phyloP scores from a whole-genome alignment of 352 stramenopile species.

The Phytophthora hybrid region DNA sequence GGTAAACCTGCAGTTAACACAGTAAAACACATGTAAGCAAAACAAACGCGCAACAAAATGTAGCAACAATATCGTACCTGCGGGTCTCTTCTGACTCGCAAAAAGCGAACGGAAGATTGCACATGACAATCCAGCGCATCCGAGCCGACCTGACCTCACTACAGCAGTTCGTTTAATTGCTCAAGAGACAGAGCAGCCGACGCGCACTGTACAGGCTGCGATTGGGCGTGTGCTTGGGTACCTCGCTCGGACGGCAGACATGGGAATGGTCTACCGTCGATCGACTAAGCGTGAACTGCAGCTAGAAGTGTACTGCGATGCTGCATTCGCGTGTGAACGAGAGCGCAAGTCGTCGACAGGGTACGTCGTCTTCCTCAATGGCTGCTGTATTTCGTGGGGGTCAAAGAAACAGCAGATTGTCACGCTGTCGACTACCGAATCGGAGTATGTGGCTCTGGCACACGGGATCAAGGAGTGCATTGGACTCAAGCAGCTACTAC shows the following conservation, averaged over 20 bases:
- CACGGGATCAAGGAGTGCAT: no score
- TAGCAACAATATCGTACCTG: not conserved
- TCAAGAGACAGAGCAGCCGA: constrained; percentile 21
- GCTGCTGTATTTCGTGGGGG: not conserved
- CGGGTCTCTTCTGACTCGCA: no score
- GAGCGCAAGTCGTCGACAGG: constrained; percentile 9
- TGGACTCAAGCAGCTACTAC: no score
- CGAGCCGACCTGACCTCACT: constrained; percentile 5
- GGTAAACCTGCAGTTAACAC: not conserved
- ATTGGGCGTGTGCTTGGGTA: constrained; percentile 11
- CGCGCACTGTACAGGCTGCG: not conserved
- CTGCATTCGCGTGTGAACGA: no score
- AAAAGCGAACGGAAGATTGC: no score
- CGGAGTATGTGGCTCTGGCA: no score
- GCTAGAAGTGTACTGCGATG: no score
- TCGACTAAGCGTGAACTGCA: not conserved
- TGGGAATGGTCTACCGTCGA: not conserved
- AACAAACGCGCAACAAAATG: not conserved
- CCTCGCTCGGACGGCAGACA: not conserved
- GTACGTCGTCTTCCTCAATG: constrained; percentile 2
- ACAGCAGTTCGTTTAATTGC: constrained; percentile 16
- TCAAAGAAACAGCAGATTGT: no score
- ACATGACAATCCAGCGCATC: no score
- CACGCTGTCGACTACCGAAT: no score
- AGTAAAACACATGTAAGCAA: not conserved